These are phyloP conservation scores for Monosporascus sp. DNA, from an alignment of 2,329 filamentous ascomycete species.

Conservation along the genomic window DNA sequence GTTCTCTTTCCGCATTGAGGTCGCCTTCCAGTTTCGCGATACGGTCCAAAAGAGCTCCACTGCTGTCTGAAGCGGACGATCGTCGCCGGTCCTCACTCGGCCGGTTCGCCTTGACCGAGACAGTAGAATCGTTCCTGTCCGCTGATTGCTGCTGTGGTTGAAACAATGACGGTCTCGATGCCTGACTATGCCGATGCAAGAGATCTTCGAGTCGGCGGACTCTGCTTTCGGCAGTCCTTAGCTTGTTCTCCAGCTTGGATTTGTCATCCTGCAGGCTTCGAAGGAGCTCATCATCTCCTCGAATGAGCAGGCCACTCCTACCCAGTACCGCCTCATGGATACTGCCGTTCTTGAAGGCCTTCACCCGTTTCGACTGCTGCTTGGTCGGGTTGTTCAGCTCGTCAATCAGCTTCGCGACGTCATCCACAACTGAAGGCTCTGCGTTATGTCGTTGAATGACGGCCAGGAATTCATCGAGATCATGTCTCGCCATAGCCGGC, in stretches of 20 bases:
- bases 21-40: slow-evolving; percentile 70
- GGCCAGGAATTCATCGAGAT: slow-evolving; percentile 70
- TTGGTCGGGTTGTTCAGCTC: slow-evolving; percentile 79
- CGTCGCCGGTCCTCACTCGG: slow-evolving; percentile 37
- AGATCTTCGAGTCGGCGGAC: slow-evolving; percentile 89
- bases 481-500: slow-evolving; percentile 70
- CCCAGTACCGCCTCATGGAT: slow-evolving; percentile 85
- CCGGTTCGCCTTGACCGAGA: slow-evolving; percentile 41
- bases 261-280: slow-evolving; percentile 80
- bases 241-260: slow-evolving; percentile 62
- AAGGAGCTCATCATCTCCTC: slow-evolving; percentile 80
- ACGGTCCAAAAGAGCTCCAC: slow-evolving; percentile 41
- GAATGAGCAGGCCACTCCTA: slow-evolving; percentile 77
- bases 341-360: slow-evolving; percentile 94
- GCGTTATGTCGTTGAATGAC: slow-evolving; percentile 59
- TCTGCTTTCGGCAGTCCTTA: slow-evolving; percentile 81
- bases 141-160: slow-evolving; percentile 40
- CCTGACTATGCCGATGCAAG: slow-evolving; percentile 73
- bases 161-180: slow-evolving; percentile 50
- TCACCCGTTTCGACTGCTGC: slow-evolving; percentile 79
- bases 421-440: slow-evolving; percentile 61
- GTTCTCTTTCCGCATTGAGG: slow-evolving; percentile 66
- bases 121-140: slow-evolving; percentile 44
- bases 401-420: slow-evolving; percentile 69
- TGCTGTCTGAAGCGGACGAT: slow-evolving; percentile 38